Base-by-base conservation (phyloP, 306 rosid genomes). In the Sicyos edulis region DNA sequence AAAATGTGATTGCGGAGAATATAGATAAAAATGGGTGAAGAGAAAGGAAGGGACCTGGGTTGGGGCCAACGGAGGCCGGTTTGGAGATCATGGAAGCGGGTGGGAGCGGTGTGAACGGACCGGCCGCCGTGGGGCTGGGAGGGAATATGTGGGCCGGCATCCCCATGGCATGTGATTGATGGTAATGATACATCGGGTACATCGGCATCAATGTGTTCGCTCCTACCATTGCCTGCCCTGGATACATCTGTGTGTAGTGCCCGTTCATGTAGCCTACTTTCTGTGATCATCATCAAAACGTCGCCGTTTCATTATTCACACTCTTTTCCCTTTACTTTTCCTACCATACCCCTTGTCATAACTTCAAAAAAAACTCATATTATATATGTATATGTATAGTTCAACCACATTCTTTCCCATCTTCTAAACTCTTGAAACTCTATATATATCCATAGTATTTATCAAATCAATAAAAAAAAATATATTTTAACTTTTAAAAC, bases 141-240 rank as follows among this genome's bases (percentile, higher is more conserved):
- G 86, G 84, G 75, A 70, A 86, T 66, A 86, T 40, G 67, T 85
- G 92, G 5, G 92, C 83, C 11, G 96, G 86, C 20, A 81, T 76
- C 32, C 92, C 95, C 92, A 86, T 77, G 6, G 92, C 82, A 47
- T 85, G 89, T 12, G 89, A 75, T 82, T 81, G 90, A 72, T 86
- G 92, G 79, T 72, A 85, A 51, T 83, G 95, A 76, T 85, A 88
- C 4, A 79, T 45, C 10, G 92, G 97, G 85, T 88, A 88, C 86
- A 85, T 80, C 2, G 96, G 91, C 92, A 91, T 88, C 92, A 84
- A 1, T 63, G 92, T 75, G 81, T 85, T 91, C 7, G 74, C 89
- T 32, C 92, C 88, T 37, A 88, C 77, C 34, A 86, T 81, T 50
- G 76, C 77, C 40, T 88, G 92, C 52, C 92, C 86, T 29, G 88